Evolutionary conservation across 176 grass and related monocot species (phyloP).

Genomic region (Avena eriantha): DNA sequence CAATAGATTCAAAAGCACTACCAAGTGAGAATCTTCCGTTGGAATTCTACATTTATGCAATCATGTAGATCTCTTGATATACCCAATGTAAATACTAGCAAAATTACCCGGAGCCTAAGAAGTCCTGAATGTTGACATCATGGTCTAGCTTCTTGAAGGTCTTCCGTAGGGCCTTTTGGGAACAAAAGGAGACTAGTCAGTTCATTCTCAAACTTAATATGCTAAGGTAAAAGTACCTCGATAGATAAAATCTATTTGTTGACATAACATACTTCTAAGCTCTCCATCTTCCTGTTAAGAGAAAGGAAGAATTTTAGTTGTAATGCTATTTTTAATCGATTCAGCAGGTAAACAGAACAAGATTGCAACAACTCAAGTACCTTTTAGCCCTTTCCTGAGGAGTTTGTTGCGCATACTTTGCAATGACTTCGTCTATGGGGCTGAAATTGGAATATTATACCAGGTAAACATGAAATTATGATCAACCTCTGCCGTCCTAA

Average conservation of each 20-base stretch:
- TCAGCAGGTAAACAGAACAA: neutral
- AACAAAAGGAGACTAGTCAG: constrained; percentile 38
- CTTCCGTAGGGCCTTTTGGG: constrained; percentile 67
- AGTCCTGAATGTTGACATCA: constrained; percentile 85
- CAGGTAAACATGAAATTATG: neutral
- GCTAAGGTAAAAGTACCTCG: neutral
- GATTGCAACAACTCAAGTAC: constrained; percentile 33
- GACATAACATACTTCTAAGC: constrained; percentile 66
- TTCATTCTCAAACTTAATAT: constrained; percentile 26
- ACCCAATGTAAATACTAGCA: constrained; percentile 10
- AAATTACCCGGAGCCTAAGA: constrained; percentile 74
- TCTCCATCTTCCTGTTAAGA: constrained; percentile 71
- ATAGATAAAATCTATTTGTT: neutral
- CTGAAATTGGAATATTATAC: constrained; percentile 42
- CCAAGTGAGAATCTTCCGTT: constrained; percentile 29
- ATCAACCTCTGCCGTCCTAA: neutral
- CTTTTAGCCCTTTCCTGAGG: constrained; percentile 86
- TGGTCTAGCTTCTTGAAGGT: constrained; percentile 93
- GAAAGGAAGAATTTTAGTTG: neutral
- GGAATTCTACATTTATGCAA: neutral
- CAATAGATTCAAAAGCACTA: constrained; percentile 45
- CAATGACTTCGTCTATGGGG: constrained; percentile 63
- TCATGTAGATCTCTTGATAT: neutral
- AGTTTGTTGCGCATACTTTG: constrained; percentile 67
- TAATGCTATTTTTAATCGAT: neutral